Percentiles rank a stretch among this genome's conserved stretches.
Conservation (phyloP, 805 yeast species). For the Wickerhamomyces chaumierensis region DNA sequence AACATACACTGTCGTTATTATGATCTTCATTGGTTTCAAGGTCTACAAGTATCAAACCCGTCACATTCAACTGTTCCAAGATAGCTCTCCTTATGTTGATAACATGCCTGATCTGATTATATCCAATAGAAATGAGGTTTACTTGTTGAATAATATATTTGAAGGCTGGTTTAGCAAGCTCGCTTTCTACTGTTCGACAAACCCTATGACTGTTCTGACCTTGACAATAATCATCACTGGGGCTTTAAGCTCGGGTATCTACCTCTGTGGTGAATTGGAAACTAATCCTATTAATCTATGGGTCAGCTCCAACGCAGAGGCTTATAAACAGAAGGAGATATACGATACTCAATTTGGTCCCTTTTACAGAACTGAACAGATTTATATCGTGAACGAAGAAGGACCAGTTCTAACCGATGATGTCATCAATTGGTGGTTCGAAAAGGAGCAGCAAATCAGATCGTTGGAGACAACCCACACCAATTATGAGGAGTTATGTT, state of each 20-base stretch:
- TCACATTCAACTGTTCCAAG: slow-evolving; percentile 29
- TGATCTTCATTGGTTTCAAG: slow-evolving; percentile 15
- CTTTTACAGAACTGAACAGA: slow-evolving; percentile 80
- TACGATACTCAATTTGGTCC: slow-evolving; percentile 84
- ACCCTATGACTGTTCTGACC: slow-evolving; percentile 43
- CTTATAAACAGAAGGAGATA: slow-evolving; percentile 51
- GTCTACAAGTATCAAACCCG: slow-evolving; percentile 13
- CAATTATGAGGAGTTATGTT: slow-evolving; percentile 58
- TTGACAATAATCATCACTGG: slow-evolving; percentile 29
- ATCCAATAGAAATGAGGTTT: slow-evolving; percentile 23
- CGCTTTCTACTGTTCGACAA: slow-evolving; percentile 49
- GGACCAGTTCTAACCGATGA: slow-evolving; percentile 66
- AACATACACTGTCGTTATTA: slow-evolving; percentile 29
- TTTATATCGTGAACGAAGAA: slow-evolving; percentile 58
- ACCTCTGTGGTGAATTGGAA: slow-evolving; percentile 47
- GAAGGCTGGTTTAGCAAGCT: slow-evolving; percentile 36
- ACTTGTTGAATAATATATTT: slow-evolving; percentile 34
- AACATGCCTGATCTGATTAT: slow-evolving; percentile 4
- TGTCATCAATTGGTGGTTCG: slow-evolving; percentile 79
- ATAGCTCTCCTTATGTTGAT: slow-evolving; percentile 22
- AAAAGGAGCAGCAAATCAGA: slow-evolving; percentile 50
- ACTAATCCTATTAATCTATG: slow-evolving; percentile 75
- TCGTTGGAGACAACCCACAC: slow-evolving; percentile 20
- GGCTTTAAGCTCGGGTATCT: slow-evolving; percentile 40
- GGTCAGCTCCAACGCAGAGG: slow-evolving; percentile 75